Evolutionary conservation across 2,329 filamentous ascomycete genomes (phyloP), one percentile per base, ranked within the genome.

Genomic region (Thelonectria blattea): DNA sequence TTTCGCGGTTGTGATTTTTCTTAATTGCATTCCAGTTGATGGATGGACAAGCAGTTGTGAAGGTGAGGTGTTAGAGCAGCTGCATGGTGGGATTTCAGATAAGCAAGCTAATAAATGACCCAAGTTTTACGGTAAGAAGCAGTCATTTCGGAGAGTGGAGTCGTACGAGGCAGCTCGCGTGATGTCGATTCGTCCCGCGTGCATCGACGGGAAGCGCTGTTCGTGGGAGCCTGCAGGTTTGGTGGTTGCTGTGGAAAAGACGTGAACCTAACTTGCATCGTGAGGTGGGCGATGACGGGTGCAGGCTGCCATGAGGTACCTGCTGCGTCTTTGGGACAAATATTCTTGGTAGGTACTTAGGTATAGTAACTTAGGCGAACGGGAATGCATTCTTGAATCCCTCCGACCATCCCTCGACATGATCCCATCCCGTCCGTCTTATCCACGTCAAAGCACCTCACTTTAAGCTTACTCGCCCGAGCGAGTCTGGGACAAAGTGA

Each of bases 191-290:
- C 41, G 17, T 45, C 39, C 39, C 8, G 22, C 10, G 10, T 41
- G 39, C 30, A 30, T 17, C 37, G 24, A 27, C 9, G n/a, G n/a
- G 14, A 43, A 20, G 41, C n/a, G 41, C 18, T 43, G 41, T 42
- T 22, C 20, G 62, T 65, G 64, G 57, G 56, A 61, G 62, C 54
- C 62, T 49, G 56, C 60, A 53, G 59, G 59, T 61, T 54, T 54
- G 42, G 43, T 45, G 41, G 22, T 18, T 30, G 27, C 57, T 65
- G 59, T 60, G 62, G 49, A 43, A 43, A 51, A 20, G 46, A 46
- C 22, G 17, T 10, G 20, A 24, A 18, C n/a, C n/a, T n/a, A n/a
- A n/a, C 41, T 7, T 30, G 27, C 27, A 30, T 30, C 27, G 8
- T 30, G 27, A 10, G 27, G 8, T 30, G 27, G 8, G 27, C 8